Base-by-base conservation (phyloP, 2,329 filamentous ascomycete genomes). In the Akanthomyces muscarius region DNA sequence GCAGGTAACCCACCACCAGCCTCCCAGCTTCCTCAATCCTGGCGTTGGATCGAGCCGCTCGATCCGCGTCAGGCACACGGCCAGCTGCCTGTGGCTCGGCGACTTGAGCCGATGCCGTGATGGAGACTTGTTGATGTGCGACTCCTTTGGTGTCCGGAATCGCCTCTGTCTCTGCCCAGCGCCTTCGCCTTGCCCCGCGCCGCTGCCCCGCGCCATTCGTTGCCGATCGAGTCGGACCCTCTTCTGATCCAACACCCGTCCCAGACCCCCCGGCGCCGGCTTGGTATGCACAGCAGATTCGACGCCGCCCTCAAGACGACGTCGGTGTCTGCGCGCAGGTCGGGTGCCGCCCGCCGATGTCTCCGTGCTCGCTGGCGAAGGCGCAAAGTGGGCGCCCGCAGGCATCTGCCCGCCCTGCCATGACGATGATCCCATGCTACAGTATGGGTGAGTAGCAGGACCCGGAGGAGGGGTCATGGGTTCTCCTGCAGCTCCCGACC, bases 51-150 rank as follows among this genome's bases (percentile, higher is more conserved):
- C 23, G 52, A n/a, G 16, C 21, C 23, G 23, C 36, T 55, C 16
- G 28, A 45, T 56, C 41, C 54, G n/a, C 16, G 18, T 5, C 38
- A 56, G 25, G 41, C 42, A 56, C 54, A 56, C 38, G 23, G 18
- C 54, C 25, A 56, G 41, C 54, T 56, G 53, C 16, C 25, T 33
- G 11, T 33, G 18, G 25, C 41, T 23, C 18, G 13, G 21, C 41
- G 41, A 21, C 54, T 44, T 33, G 38, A 18, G 41, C 41, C 16
- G 33, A 11, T 10, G 11, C 33, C 28, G 54, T 25, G 41, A 18
- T 41, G 54, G 54, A 25, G 54, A 45, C 54, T 56, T 56, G 54
- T 30, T 30, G 38, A 56, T 6, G 51, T 38, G 51, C 33, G 51
- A 38, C 51, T 53, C 51, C 5, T 5, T 38, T 11, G 33, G 33